Evolutionary conservation across 2,329 filamentous ascomycete genomes (phyloP).

Genomic region (Sarocladiaceae sp.): DNA sequence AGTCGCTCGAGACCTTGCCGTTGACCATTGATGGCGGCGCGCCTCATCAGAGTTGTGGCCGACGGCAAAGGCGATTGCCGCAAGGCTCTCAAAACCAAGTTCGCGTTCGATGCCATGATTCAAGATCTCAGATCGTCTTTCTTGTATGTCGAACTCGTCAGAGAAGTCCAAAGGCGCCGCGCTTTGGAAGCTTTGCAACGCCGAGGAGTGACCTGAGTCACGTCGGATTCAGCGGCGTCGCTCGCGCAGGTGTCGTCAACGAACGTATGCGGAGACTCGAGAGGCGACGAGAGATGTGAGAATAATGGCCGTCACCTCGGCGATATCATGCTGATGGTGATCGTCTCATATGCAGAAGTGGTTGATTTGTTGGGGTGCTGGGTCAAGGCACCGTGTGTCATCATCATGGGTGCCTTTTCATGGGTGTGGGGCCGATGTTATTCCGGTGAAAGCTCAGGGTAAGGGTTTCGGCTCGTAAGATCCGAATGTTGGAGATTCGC

Average conservation of each 20-base stretch:
- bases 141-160: too few species aligned
- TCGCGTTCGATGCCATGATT: conserved; percentile 13
- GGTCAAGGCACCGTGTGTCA: not conserved
- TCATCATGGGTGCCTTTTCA: not conserved
- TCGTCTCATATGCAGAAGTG: not conserved
- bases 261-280: too few species aligned
- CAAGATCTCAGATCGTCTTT: too few species aligned
- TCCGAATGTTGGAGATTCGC: too few species aligned
- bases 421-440: not conserved
- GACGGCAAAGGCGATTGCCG: not conserved
- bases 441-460: not conserved
- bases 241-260: too few species aligned
- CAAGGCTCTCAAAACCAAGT: not conserved
- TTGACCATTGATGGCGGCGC: not conserved
- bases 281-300: not conserved
- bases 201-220: too few species aligned
- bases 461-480: too few species aligned
- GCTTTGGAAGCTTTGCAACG: too few species aligned
- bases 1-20: not conserved
- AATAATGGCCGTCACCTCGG: not conserved
- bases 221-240: too few species aligned
- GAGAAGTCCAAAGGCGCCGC: too few species aligned
- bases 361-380: not conserved
- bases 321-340: not conserved
- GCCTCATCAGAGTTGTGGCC: not conserved